Percentiles rank a stretch among this genome's conserved stretches.
Evolutionary conservation across 2,329 filamentous ascomycete species (phyloP).

Genomic region (Cyclaneusma minus): DNA sequence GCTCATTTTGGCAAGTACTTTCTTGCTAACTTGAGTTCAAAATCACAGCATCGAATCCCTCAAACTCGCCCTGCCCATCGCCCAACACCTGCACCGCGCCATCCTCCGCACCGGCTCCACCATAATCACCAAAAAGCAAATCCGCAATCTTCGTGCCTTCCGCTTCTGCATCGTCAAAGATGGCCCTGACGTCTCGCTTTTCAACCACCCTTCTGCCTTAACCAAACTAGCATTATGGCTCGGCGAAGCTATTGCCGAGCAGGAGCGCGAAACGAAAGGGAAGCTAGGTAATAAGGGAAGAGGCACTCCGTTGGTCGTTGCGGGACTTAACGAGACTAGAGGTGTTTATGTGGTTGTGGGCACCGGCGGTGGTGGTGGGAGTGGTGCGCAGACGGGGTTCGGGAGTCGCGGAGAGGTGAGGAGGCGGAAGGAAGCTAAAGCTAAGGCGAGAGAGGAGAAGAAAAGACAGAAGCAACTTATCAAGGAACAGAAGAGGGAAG

Average conservation of each 20-base stretch:
- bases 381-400: constrained; percentile 48
- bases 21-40: constrained; percentile 24
- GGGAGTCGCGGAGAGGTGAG: constrained; percentile 51
- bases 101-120: constrained; percentile 88
- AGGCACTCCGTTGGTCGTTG: constrained; percentile 77
- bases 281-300: constrained; percentile 51
- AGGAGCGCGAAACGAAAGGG: constrained; percentile 65
- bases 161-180: constrained; percentile 94
- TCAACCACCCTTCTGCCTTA: constrained; percentile 81
- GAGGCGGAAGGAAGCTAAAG: constrained; percentile 46
- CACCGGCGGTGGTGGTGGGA: constrained; percentile 72
- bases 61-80: constrained; percentile 61
- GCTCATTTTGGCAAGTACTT: constrained; percentile 17
- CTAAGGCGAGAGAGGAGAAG: constrained; percentile 43
- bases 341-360: constrained; percentile 89
- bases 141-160: constrained; percentile 82
- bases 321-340: constrained; percentile 71
- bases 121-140: constrained; percentile 84
- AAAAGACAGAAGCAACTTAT: constrained; percentile 39
- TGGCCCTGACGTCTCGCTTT: constrained; percentile 78
- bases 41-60: constrained; percentile 54
- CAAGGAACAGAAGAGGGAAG: constrained; percentile 45
- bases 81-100: constrained; percentile 78
- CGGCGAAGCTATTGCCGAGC: constrained; percentile 77
- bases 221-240: constrained; percentile 93